Evolutionary conservation across 2,329 filamentous ascomycete genomes (phyloP).

Genomic region (Hypoxylon sp.): DNA sequence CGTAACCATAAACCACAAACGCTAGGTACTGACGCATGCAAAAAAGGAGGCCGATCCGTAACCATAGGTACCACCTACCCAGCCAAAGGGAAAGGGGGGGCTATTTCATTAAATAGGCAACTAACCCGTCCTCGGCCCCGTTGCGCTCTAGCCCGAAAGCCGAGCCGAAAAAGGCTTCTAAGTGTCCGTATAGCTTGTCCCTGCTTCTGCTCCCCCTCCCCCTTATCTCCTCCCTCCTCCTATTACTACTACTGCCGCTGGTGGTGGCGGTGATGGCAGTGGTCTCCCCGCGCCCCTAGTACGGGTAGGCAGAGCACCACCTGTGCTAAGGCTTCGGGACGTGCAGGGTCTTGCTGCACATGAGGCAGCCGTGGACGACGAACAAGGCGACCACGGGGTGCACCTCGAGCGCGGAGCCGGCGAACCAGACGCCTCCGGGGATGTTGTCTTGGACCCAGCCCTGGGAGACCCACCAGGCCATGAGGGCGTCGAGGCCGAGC

Average conservation of each 20-base stretch:
- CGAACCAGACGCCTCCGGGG: conserved; percentile 79
- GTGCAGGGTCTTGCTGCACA: conserved; percentile 95
- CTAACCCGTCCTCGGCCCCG: not conserved
- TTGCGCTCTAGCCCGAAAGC: not conserved
- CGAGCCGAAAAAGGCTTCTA: not conserved
- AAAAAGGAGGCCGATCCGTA: not conserved
- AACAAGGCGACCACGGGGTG: conserved; percentile 88
- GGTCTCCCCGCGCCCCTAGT: not conserved
- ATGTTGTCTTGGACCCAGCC: conserved; percentile 84
- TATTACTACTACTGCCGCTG: not conserved
- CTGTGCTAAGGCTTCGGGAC: conserved; percentile 83
- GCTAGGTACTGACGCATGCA: not conserved
- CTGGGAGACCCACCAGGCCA: conserved; percentile 90
- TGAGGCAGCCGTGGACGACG: conserved; percentile 88
- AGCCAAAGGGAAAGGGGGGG: too few relatives aligned
- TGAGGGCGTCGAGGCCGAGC: conserved; percentile 82
- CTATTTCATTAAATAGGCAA: not conserved
- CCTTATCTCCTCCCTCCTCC: too few relatives aligned
- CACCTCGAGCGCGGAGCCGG: conserved; percentile 81
- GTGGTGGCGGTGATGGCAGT: too few relatives aligned
- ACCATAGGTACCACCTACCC: not conserved
- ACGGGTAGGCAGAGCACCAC: not conserved
- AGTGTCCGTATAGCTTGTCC: not conserved
- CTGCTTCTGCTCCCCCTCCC: not conserved
- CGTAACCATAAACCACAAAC: not conserved